A percentile compares a stretch with the other conserved stretches of the same genome.
phyloP scores from a whole-genome alignment of 2,329 filamentous ascomycete species.

The Epichloe typhina region DNA sequence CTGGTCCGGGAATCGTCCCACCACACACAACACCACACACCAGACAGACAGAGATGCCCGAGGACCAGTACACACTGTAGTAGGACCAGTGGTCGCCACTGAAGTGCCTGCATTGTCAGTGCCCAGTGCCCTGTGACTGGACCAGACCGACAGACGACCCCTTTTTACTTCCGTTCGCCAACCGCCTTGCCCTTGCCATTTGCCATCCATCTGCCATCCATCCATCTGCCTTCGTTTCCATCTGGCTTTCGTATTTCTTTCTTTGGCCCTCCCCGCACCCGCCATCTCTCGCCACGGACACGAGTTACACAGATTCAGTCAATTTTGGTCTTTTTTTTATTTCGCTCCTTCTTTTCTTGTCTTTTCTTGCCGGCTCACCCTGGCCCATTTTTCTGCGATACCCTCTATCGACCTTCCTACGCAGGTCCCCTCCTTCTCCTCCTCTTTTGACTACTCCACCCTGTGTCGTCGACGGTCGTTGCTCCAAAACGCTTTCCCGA shows the following conservation, averaged over 20 bases:
- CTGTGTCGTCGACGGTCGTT: not conserved
- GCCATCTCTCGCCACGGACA: constrained; percentile 1
- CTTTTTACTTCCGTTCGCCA: not conserved
- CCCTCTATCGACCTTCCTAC: not conserved
- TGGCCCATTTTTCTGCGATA: constrained; percentile 1
- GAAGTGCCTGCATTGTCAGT: no score
- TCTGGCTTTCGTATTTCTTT: not conserved
- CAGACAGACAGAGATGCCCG: no score
- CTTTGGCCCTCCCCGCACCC: not conserved
- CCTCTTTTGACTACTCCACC: not conserved
- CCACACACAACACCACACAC: no score
- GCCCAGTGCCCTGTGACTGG: not conserved
- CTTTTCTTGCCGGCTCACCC: not conserved
- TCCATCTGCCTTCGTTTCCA: not conserved
- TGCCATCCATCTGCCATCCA: no score
- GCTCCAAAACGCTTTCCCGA: not conserved
- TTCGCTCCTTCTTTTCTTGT: not conserved
- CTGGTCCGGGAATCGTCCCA: no score
- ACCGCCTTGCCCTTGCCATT: no score
- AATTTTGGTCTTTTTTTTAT: not conserved
- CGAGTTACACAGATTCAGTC: not conserved
- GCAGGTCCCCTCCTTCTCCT: not conserved
- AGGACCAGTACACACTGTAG: no score
- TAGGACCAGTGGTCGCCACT: no score
- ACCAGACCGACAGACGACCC: not conserved